Evolutionary conservation across 179 eudicot species (phyloP).

Genomic region (Dionaea muscipula): DNA sequence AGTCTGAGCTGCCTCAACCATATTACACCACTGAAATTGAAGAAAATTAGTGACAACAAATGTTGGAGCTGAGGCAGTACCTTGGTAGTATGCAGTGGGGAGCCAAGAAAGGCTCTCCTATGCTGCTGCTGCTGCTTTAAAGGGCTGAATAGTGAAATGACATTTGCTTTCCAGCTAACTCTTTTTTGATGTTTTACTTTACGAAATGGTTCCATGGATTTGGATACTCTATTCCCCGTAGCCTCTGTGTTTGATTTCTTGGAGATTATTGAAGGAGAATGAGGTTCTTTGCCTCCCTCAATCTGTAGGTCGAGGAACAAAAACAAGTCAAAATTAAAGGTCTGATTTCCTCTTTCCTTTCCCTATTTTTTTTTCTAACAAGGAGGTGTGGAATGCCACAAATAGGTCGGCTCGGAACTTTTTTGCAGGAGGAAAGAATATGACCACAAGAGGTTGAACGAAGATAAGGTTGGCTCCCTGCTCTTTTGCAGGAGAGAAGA

Average conservation of each 20-base stretch:
- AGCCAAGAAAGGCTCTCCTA: slow-evolving; percentile 12
- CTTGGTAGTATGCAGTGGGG: slow-evolving; percentile 17
- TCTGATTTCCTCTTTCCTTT: background rate
- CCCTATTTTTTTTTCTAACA: too few relatives aligned
- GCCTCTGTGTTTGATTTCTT: slow-evolving; percentile 20
- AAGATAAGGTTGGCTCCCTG: too few relatives aligned
- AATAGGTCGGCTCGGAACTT: too few relatives aligned
- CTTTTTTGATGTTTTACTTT: slow-evolving; percentile 14
- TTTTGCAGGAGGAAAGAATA: too few relatives aligned
- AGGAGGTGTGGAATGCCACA: too few relatives aligned
- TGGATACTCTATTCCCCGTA: slow-evolving; percentile 13
- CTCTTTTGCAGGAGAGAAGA: background rate
- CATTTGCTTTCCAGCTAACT: slow-evolving; percentile 23
- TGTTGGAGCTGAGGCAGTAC: slow-evolving; percentile 20
- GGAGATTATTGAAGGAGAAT: slow-evolving; percentile 8
- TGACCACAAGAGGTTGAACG: too few relatives aligned
- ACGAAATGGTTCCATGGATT: slow-evolving; percentile 7
- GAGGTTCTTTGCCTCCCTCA: slow-evolving; percentile 11
- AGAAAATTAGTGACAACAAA: background rate
- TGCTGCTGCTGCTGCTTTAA: slow-evolving; percentile 22
- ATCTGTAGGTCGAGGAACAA: background rate
- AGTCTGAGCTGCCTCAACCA: background rate
- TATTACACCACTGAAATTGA: background rate
- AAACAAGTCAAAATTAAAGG: background rate
- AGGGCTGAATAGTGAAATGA: slow-evolving; percentile 14